phyloP scores from a whole-genome alignment of 2,329 filamentous ascomycete genomes.

The Didymella exigua region DNA sequence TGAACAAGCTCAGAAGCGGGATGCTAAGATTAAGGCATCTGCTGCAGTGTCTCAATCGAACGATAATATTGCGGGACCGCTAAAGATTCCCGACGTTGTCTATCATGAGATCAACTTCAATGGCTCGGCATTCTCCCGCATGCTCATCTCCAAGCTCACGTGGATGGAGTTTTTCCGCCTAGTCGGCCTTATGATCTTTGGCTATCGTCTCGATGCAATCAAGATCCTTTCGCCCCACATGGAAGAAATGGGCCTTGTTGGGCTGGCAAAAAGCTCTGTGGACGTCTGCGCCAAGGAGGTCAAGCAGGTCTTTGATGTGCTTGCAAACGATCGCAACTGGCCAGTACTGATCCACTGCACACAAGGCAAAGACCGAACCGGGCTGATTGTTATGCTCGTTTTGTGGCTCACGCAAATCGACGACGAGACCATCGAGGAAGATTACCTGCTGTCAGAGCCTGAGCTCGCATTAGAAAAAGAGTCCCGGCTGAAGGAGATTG shows the following conservation, averaged over 20 bases:
- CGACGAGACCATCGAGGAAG: slow-evolving; percentile 65
- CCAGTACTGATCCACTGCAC: slow-evolving; percentile 82
- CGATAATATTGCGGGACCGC: slow-evolving; percentile 58
- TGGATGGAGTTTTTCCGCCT: slow-evolving; percentile 71
- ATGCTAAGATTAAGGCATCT: slow-evolving; percentile 54
- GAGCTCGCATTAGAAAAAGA: slow-evolving; percentile 67
- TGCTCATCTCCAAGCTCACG: slow-evolving; percentile 69
- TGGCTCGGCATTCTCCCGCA: slow-evolving; percentile 70
- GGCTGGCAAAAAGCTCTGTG: slow-evolving; percentile 72
- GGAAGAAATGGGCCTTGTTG: slow-evolving; percentile 71
- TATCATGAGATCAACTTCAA: slow-evolving; percentile 77
- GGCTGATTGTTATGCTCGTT: slow-evolving; percentile 70
- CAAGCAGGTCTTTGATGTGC: slow-evolving; percentile 57
- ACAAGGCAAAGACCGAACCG: slow-evolving; percentile 86
- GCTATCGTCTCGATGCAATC: slow-evolving; percentile 72
- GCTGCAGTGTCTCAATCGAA: slow-evolving; percentile 56
- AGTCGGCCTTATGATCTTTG: slow-evolving; percentile 66
- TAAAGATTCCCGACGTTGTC: slow-evolving; percentile 66
- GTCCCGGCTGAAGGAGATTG: slow-evolving; percentile 70
- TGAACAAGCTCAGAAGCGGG: slow-evolving; percentile 68
- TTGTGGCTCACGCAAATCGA: slow-evolving; percentile 68
- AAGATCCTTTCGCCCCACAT: slow-evolving; percentile 72
- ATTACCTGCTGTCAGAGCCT: slow-evolving; percentile 71
- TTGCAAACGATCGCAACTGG: slow-evolving; percentile 57
- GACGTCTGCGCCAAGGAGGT: slow-evolving; percentile 70